Percentiles rank a stretch among this genome's conserved stretches.
These are phyloP conservation scores for Babesia ovis DNA, from an alignment of 169 alveolate species.

Conservation along the genomic window DNA sequence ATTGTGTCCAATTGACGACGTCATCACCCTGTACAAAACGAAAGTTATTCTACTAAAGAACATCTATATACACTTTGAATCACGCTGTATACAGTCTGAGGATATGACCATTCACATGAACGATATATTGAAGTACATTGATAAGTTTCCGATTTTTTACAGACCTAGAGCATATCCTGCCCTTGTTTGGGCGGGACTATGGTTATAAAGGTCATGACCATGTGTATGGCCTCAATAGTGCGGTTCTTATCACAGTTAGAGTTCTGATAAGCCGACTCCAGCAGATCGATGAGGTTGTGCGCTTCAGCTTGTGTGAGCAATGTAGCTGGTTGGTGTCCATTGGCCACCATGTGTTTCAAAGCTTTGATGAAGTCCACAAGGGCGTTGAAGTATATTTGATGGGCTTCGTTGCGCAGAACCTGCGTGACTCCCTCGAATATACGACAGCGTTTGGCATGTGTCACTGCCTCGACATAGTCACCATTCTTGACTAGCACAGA, in stretches of 20 bases:
- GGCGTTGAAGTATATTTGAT: conserved; percentile 67
- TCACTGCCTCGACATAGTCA: conserved; percentile 42
- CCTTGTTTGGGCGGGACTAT: conserved; percentile 57
- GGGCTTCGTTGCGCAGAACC: conserved; percentile 62
- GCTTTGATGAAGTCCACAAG: conserved; percentile 54
- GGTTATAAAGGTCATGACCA: conserved; percentile 52
- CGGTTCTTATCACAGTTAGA: conserved; percentile 45
- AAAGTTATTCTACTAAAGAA: too few relatives aligned
- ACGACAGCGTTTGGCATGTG: conserved; percentile 37
- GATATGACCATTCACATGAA: too few relatives aligned
- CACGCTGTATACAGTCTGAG: too few relatives aligned
- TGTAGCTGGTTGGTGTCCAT: conserved; percentile 54
- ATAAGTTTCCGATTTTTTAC: too few relatives aligned
- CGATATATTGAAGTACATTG: too few relatives aligned
- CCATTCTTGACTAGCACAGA: conserved; percentile 50
- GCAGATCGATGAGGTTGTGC: conserved; percentile 54
- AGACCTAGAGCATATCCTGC: neutral
- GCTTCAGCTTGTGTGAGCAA: conserved; percentile 51
- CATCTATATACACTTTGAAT: too few relatives aligned
- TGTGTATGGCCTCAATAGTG: conserved; percentile 66
- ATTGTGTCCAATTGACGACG: too few relatives aligned
- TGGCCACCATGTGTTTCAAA: conserved; percentile 46
- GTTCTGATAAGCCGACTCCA: conserved; percentile 68
- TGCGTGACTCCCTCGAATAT: conserved; percentile 44
- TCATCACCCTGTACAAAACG: too few relatives aligned